Evolutionary conservation across 495 filamentous ascomycete species (phyloP).

Genomic region (Chaetomium tenue): DNA sequence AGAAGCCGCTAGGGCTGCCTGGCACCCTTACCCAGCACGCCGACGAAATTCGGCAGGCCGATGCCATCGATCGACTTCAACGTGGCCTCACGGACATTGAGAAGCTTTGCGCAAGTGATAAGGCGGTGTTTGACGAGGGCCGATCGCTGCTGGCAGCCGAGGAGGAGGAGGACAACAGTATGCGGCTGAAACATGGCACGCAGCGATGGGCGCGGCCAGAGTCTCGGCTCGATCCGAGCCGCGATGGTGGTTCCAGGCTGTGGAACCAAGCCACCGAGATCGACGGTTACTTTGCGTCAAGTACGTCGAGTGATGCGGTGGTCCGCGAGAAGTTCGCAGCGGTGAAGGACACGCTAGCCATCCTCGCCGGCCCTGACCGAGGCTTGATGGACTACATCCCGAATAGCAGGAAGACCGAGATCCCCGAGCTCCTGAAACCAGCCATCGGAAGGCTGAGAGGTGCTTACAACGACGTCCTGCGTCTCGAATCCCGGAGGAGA

Average conservation of each 20-base stretch:
- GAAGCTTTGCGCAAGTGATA: slow-evolving; percentile 75
- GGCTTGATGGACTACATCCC: slow-evolving; percentile 86
- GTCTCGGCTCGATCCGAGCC: slow-evolving; percentile 50
- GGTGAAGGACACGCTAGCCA: slow-evolving; percentile 67
- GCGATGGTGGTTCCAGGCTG: slow-evolving; percentile 67
- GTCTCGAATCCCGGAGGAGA: slow-evolving; percentile 73
- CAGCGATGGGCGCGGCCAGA: slow-evolving; percentile 75
- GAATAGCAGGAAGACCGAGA: slow-evolving; percentile 70
- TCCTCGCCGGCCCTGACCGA: slow-evolving; percentile 74
- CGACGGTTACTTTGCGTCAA: slow-evolving; percentile 82
- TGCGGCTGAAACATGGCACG: slow-evolving; percentile 79
- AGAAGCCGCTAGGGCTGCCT: slow-evolving; percentile 92
- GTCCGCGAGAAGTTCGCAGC: slow-evolving; percentile 76
- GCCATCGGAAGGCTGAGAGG: slow-evolving; percentile 71
- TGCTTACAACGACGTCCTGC: slow-evolving; percentile 75
- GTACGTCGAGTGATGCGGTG: slow-evolving; percentile 75
- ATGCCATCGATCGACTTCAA: slow-evolving; percentile 71
- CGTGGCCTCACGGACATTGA: slow-evolving; percentile 80
- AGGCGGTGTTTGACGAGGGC: slow-evolving; percentile 75
- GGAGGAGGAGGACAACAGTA: slow-evolving; percentile 73
- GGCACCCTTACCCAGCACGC: slow-evolving; percentile 81
- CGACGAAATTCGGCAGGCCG: slow-evolving; percentile 92
- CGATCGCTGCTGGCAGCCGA: slow-evolving; percentile 72
- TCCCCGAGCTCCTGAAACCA: slow-evolving; percentile 75
- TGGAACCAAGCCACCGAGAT: slow-evolving; percentile 76